These are phyloP conservation scores for Euphorbia peplus DNA, from an alignment of 345 rosid species.

Conservation along the genomic window DNA sequence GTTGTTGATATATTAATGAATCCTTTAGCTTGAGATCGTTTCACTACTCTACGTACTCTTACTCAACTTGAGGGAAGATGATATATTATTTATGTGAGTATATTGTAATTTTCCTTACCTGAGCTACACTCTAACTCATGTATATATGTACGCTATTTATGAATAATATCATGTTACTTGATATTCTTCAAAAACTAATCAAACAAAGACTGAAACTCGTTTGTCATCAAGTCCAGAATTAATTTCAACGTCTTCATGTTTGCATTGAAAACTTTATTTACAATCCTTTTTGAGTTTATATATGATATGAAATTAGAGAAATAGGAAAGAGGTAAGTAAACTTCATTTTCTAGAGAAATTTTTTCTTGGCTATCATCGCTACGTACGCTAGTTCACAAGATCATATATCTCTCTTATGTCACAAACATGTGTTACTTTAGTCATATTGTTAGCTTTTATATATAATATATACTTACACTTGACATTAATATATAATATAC, in stretches of 20 bases:
- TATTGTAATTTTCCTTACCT: no score
- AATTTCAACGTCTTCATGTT: not conserved
- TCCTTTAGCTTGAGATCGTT: no score
- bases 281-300: not conserved
- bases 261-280: conserved; percentile 13
- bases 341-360: conserved; percentile 12
- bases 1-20: no score
- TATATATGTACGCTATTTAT: no score
- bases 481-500: not conserved
- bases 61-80: no score
- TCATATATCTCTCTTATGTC: conserved; percentile 24
- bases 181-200: no score
- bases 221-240: not conserved
- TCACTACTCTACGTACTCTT: no score
- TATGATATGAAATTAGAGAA: not conserved
- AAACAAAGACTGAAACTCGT: no score
- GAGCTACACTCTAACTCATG: no score
- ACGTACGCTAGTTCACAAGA: conserved; percentile 18
- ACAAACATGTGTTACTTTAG: conserved; percentile 4
- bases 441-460: not conserved
- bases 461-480: not conserved
- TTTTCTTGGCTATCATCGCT: conserved; percentile 10
- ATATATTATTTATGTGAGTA: no score
- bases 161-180: no score
- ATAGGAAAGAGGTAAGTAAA: conserved; percentile 18